phyloP scores from a whole-genome alignment of 2,329 filamentous ascomycete genomes.

The Diaporthe amygdali region DNA sequence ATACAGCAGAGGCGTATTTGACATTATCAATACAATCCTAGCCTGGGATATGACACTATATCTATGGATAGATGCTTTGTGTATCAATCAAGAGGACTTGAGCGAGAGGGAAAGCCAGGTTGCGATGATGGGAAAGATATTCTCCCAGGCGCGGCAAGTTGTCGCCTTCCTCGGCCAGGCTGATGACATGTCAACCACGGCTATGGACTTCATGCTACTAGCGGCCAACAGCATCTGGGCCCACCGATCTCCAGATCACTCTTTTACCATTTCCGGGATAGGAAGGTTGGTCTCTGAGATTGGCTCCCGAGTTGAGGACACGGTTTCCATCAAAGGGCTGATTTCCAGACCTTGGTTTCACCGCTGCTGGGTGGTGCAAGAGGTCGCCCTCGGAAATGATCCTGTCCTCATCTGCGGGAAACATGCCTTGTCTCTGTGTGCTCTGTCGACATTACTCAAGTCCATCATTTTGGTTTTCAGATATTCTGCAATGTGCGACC shows the following conservation, averaged over 20 bases:
- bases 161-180: neutral
- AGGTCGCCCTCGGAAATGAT: slow-evolving; percentile 12
- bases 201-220: neutral
- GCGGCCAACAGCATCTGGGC: neutral
- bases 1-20: neutral
- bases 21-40: neutral
- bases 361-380: slow-evolving; percentile 26
- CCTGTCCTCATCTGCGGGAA: neutral
- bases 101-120: slow-evolving; percentile 3
- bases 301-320: neutral
- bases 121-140: neutral
- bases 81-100: slow-evolving; percentile 2
- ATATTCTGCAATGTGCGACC: neutral
- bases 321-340: neutral
- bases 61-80: slow-evolving; percentile 11
- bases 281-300: neutral
- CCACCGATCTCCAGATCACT: neutral
- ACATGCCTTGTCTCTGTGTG: neutral
- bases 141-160: neutral
- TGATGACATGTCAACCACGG: neutral
- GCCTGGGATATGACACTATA: neutral
- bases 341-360: slow-evolving; percentile 18
- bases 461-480: neutral
- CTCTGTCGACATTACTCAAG: neutral
- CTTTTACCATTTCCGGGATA: neutral